Percentiles rank a stretch among this genome's conserved stretches.
Conservation (phyloP, 2,329 filamentous ascomycete genomes). For the Curvularia sp. region DNA sequence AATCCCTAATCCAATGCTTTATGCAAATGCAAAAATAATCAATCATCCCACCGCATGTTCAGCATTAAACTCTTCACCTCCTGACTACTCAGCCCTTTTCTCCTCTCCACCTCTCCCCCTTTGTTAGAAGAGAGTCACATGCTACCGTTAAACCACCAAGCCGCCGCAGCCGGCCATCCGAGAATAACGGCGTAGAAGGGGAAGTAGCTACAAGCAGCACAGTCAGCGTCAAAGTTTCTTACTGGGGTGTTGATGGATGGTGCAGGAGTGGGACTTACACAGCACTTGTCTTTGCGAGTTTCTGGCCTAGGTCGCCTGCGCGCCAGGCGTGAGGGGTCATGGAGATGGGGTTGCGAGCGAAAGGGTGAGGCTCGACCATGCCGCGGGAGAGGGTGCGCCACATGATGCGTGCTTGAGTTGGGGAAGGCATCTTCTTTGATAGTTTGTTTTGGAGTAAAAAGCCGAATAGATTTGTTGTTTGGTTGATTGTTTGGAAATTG, state of each 20-base stretch:
- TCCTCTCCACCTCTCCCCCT: not conserved
- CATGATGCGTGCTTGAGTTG: slow-evolving; percentile 41
- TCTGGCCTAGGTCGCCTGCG: slow-evolving; percentile 32
- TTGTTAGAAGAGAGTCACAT: slow-evolving; percentile 39
- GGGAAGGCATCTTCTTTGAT: slow-evolving; percentile 38
- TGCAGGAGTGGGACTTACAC: slow-evolving; percentile 31
- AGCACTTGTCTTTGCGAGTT: slow-evolving; percentile 29
- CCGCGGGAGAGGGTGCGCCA: slow-evolving; percentile 42
- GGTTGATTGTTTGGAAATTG: not conserved
- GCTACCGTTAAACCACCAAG: slow-evolving; percentile 34
- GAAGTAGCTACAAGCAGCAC: slow-evolving; percentile 31
- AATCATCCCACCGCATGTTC: slow-evolving; percentile 44
- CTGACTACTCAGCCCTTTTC: slow-evolving; percentile 20
- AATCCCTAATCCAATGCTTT: not conserved
- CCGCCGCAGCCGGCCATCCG: slow-evolving; percentile 44
- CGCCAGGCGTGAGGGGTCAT: slow-evolving; percentile 35
- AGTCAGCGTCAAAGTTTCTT: not conserved
- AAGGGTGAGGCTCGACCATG: slow-evolving; percentile 48
- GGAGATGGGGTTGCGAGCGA: slow-evolving; percentile 40
- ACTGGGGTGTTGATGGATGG: not conserved
- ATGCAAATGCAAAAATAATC: not conserved
- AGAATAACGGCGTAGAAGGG: slow-evolving; percentile 39
- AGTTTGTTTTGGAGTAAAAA: not conserved
- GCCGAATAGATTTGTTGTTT: not conserved
- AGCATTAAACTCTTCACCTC: slow-evolving; percentile 37